Evolutionary conservation across 2,329 filamentous ascomycete genomes (phyloP), one percentile per base, ranked within the genome.

Genomic region (Fusarium tupiense): DNA sequence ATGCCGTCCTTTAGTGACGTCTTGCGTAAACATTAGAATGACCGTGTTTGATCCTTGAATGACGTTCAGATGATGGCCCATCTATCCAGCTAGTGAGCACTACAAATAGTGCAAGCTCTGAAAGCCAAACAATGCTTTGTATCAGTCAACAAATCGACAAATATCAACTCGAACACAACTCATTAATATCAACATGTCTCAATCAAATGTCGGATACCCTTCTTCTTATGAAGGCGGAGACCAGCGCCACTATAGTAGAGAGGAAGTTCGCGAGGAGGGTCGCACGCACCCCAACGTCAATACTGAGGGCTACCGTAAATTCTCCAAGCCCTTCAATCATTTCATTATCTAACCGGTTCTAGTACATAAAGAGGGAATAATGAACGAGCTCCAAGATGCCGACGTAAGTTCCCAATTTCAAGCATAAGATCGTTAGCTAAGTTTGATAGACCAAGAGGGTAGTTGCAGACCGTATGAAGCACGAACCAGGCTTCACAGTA

Each of bases 401-500:
- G 71, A 74, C 7, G 71, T 69, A 26, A 8, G 71, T 33, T 31
- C n/a, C 1, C 6, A 3, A 22, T 10, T 11, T 1, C 5, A 9
- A 17, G 7, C 19, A 8, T 10, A 14, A 9, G 13, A 33, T 4
- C 2, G n/a, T 12, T 49, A 3, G 71, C 49, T 14, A 8, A 47
- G 6, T 10, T 9, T 13, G n/a, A 14, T 17, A 74, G 71, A 74
- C 58, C 33, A 50, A 65, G 12, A 59, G 44, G 4, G 33, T 38
- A 1, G 44, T 74, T 26, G 56, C 68, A n/a, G 67, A 74, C 7
- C 38, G 60, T 5, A 61, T 74, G 43, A 74, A 74, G 40, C 50
- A 74, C 3, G 71, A 74, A 3, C 71, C 71, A n/a, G 71, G 71
- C 1, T 74, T 64, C 7, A 46, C 63, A 19, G 71, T 74, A 40